A percentile compares a stretch with the other conserved stretches of the same genome.
These are phyloP conservation scores for Gynostemma pentaphyllum DNA, from an alignment of 306 rosid genomes.

Conservation along the genomic window DNA sequence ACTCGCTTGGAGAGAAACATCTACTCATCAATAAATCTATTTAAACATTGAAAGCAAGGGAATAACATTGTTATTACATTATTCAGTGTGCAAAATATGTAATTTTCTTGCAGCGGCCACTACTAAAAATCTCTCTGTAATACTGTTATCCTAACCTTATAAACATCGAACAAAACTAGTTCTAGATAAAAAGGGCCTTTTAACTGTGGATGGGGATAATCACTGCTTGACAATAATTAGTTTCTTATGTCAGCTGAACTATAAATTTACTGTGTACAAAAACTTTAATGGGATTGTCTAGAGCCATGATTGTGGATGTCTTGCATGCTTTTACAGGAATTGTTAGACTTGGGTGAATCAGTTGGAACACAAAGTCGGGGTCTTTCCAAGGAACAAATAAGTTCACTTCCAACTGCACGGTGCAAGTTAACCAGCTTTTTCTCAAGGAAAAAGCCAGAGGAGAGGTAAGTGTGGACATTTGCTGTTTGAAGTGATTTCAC, in stretches of 20 bases:
- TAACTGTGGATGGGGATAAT: background rate
- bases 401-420: constrained; percentile 61
- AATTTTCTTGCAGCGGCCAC: too few relatives aligned
- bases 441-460: constrained; percentile 55
- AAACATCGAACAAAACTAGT: background rate
- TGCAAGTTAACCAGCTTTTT: constrained; percentile 59
- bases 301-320: background rate
- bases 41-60: too few relatives aligned
- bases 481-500: background rate
- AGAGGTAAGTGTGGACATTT: constrained; percentile 35
- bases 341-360: constrained; percentile 76
- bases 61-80: too few relatives aligned
- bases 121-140: too few relatives aligned
- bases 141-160: background rate
- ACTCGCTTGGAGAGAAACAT: too few relatives aligned
- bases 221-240: too few relatives aligned
- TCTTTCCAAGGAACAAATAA: constrained; percentile 68
- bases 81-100: too few relatives aligned
- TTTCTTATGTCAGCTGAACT: background rate
- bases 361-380: constrained; percentile 85
- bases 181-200: background rate
- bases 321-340: constrained; percentile 36
- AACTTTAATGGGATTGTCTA: background rate
- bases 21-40: too few relatives aligned
- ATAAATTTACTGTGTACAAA: background rate